Evolutionary conservation across 2,329 filamentous ascomycete genomes (phyloP).

Genomic region (Talaromyces rugulosus): DNA sequence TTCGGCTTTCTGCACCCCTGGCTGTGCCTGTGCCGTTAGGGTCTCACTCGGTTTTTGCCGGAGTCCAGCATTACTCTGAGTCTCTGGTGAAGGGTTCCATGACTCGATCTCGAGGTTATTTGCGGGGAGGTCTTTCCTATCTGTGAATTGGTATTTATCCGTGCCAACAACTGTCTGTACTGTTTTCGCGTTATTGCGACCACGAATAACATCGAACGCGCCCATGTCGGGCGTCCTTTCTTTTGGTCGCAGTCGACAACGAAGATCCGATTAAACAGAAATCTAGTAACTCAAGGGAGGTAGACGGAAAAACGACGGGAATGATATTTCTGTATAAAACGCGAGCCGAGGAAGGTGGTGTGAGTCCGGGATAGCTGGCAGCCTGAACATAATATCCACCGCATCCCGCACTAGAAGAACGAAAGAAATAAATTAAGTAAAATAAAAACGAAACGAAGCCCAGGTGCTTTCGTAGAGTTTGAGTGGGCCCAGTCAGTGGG

Average conservation of each 20-base stretch:
- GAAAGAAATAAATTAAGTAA: no score
- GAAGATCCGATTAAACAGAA: neutral
- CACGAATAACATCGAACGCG: neutral
- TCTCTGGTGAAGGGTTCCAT: constrained; percentile 21
- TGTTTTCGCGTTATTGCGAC: neutral
- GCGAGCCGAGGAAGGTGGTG: neutral
- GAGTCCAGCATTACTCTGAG: constrained; percentile 7
- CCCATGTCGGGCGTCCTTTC: neutral
- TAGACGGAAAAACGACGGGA: neutral
- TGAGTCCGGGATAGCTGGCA: neutral
- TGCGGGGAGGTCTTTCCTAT: constrained; percentile 4
- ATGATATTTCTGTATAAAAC: neutral
- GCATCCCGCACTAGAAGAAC: no score
- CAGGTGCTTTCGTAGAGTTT: no score
- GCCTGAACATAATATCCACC: no score
- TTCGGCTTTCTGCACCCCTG: constrained; percentile 37
- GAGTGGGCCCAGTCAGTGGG: no score
- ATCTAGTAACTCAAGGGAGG: neutral
- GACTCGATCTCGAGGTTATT: constrained; percentile 21
- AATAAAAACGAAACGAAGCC: no score
- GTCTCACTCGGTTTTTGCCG: constrained; percentile 12
- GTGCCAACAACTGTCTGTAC: neutral
- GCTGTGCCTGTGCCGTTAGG: constrained; percentile 21
- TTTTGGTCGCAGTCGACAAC: neutral
- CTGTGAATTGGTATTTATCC: neutral